phyloP scores from a whole-genome alignment of 2,329 filamentous ascomycete genomes.

The Botryotinia narcissicola region DNA sequence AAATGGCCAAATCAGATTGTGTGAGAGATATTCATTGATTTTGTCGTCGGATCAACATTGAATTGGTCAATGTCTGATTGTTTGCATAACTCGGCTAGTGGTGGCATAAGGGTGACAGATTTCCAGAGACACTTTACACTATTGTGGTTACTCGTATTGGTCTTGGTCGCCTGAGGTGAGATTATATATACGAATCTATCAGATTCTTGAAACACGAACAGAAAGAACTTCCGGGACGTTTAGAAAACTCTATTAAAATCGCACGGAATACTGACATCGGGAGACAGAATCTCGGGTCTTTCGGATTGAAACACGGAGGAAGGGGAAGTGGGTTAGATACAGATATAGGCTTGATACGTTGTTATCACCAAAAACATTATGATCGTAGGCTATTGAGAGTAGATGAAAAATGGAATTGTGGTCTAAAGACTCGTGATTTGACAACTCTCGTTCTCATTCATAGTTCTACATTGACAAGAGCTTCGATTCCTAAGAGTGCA shows the following conservation, averaged over 20 bases:
- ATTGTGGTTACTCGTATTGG: neutral
- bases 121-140: neutral
- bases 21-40: neutral
- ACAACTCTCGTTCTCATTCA: neutral
- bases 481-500: neutral
- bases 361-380: neutral
- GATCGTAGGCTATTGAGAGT: neutral
- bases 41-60: neutral
- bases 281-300: neutral
- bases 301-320: neutral
- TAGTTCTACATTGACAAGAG: neutral
- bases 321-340: neutral
- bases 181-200: neutral
- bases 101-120: neutral
- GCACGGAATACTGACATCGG: neutral
- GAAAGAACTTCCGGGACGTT: neutral
- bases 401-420: neutral
- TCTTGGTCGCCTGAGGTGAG: no score
- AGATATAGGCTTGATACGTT: neutral
- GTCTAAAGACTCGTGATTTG: neutral
- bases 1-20: neutral
- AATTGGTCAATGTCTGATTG: neutral
- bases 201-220: neutral
- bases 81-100: neutral
- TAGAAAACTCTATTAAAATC: neutral